Conservation (phyloP, 805 yeast species). For the Suhomyces xylopsoci region DNA sequence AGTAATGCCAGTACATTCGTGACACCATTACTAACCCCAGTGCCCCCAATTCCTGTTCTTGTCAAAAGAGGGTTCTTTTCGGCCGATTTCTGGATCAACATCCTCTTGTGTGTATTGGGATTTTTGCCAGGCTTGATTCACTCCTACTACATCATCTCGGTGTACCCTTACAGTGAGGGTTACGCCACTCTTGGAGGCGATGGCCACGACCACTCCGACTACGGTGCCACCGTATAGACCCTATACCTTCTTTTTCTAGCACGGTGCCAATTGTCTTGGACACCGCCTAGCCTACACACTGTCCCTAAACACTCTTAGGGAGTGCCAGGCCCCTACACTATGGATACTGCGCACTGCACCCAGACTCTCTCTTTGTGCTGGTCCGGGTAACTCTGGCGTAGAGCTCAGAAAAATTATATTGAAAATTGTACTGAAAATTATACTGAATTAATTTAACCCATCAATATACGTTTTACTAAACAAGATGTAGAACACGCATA, state of each 20-base stretch:
- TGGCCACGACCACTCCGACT: slow-evolving; percentile 22
- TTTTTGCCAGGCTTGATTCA: slow-evolving; percentile 77
- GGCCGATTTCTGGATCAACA: slow-evolving; percentile 65
- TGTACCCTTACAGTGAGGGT: slow-evolving; percentile 52
- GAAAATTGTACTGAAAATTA: background rate
- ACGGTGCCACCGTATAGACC: slow-evolving; percentile 7
- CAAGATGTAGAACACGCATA: slow-evolving; percentile 25
- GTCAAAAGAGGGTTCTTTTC: slow-evolving; percentile 71
- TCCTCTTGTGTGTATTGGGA: slow-evolving; percentile 68
- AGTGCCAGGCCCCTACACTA: background rate
- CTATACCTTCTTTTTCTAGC: background rate
- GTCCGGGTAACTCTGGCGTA: background rate
- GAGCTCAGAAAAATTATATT: background rate
- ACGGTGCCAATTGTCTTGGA: background rate
- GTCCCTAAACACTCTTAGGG: background rate
- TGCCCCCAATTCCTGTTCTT: slow-evolving; percentile 79
- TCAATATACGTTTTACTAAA: background rate
- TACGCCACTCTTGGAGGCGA: slow-evolving; percentile 28
- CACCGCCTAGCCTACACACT: background rate
- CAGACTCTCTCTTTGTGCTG: background rate
- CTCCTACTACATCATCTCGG: slow-evolving; percentile 72
- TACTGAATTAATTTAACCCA: background rate
- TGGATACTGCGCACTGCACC: background rate
- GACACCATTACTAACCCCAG: slow-evolving; percentile 14
- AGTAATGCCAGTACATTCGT: slow-evolving; percentile 4